phyloP scores from a whole-genome alignment of 2,329 filamentous ascomycete genomes.

The Scorias spongiosa region DNA sequence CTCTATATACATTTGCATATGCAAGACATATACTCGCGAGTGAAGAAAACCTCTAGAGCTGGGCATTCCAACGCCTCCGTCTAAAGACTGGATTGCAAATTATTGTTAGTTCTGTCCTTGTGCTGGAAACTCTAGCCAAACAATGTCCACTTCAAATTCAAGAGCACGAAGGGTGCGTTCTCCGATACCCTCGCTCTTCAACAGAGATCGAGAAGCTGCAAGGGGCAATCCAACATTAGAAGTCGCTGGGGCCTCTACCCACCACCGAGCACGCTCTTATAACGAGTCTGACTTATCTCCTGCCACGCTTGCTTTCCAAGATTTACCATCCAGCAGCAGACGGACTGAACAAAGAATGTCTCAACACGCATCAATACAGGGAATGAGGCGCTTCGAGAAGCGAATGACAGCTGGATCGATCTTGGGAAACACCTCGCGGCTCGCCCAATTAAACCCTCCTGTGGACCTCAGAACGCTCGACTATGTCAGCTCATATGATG shows the following conservation, averaged over 20 bases:
- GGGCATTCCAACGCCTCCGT: too few species aligned
- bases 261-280: not conserved
- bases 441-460: constrained; percentile 12
- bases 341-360: constrained; percentile 10
- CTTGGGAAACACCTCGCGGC: not conserved
- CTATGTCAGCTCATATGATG: constrained; percentile 40
- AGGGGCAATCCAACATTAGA: not conserved
- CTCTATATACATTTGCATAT: too few species aligned
- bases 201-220: not conserved
- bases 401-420: not conserved
- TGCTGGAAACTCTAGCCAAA: too few species aligned
- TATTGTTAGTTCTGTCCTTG: too few species aligned
- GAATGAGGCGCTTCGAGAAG: not conserved
- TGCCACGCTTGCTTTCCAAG: not conserved
- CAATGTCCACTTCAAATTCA: not conserved
- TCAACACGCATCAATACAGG: not conserved
- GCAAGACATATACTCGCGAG: too few species aligned
- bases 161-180: not conserved
- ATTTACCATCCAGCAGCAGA: constrained; percentile 3
- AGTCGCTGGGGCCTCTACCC: not conserved
- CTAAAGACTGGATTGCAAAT: too few species aligned
- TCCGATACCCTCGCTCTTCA: not conserved
- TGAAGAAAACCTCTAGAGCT: too few species aligned
- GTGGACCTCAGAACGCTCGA: constrained; percentile 44
- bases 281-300: not conserved